A percentile compares a stretch with the other conserved stretches of the same genome.
Conservation (phyloP, 192 early-diverging fungal species). For the Lobosporangium transversale region DNA sequence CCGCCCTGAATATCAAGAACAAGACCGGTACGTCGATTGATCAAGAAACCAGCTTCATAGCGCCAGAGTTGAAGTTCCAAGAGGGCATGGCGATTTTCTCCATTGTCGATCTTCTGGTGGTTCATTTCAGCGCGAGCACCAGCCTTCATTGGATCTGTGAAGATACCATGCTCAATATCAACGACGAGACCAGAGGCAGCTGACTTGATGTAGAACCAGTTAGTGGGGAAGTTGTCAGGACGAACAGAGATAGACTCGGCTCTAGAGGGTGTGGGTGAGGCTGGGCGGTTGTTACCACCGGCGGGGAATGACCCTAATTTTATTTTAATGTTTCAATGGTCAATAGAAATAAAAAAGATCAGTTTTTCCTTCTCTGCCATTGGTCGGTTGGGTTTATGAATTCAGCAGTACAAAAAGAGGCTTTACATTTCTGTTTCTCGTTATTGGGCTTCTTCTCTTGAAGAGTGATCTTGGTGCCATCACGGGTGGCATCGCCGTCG, state of each 20-base stretch:
- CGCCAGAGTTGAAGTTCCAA: slow-evolving; percentile 55
- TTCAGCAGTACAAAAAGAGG: neutral
- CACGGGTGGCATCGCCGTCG: slow-evolving; percentile 41
- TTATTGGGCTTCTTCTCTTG: slow-evolving; percentile 52
- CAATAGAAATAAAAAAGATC: no score
- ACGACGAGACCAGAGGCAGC: slow-evolving; percentile 46
- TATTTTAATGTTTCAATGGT: neutral
- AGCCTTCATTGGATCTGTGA: slow-evolving; percentile 53
- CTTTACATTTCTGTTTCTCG: slow-evolving; percentile 51
- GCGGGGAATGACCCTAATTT: slow-evolving; percentile 25
- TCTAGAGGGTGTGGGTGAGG: slow-evolving; percentile 42
- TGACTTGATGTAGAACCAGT: slow-evolving; percentile 55
- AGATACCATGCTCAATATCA: slow-evolving; percentile 50
- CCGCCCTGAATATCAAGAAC: slow-evolving; percentile 51
- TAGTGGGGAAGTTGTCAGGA: slow-evolving; percentile 48
- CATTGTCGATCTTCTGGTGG: slow-evolving; percentile 50
- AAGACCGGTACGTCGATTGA: slow-evolving; percentile 51
- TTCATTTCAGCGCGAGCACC: slow-evolving; percentile 54
- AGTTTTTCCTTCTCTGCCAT: no score
- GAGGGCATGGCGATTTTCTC: slow-evolving; percentile 42
- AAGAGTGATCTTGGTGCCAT: slow-evolving; percentile 46
- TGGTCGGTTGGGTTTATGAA: no score
- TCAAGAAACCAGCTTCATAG: slow-evolving; percentile 53
- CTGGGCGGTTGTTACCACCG: slow-evolving; percentile 17
- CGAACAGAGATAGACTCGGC: slow-evolving; percentile 50